These are phyloP conservation scores for Pichia cephalocereana DNA, from an alignment of 805 yeast genomes.

Conservation along the genomic window DNA sequence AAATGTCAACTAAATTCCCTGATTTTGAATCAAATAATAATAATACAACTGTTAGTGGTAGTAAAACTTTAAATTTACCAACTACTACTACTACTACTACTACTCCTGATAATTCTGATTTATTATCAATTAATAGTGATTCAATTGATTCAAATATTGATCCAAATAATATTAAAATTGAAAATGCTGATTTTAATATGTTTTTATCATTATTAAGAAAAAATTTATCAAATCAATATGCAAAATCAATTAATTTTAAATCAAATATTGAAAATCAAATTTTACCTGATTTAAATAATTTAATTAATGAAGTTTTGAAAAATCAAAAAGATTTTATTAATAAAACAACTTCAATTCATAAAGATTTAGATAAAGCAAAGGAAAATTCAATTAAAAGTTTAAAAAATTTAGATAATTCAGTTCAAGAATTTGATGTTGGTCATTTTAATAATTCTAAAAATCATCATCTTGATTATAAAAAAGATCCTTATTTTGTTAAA, in stretches of 20 bases:
- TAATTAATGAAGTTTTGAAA: conserved; percentile 30
- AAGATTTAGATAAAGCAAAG: conserved; percentile 30
- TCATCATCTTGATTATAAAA: conserved; percentile 26
- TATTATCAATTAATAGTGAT: neutral
- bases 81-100: too few species aligned
- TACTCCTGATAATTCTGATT: neutral
- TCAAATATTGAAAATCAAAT: conserved; percentile 28
- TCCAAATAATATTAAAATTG: neutral
- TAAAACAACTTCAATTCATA: conserved; percentile 29
- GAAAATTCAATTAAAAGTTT: conserved; percentile 25
- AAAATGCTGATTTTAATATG: conserved; percentile 17
- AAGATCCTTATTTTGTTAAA: conserved; percentile 39
- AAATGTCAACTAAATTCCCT: conserved; percentile 16
- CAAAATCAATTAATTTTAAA: conserved; percentile 31
- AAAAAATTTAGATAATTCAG: conserved; percentile 15
- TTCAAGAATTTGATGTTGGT: conserved; percentile 14
- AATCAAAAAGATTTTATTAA: conserved; percentile 33
- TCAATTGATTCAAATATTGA: conserved; percentile 3
- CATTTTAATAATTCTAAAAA: neutral
- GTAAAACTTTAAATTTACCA: conserved; percentile 8
- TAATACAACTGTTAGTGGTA: conserved; percentile 17
- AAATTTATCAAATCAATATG: conserved; percentile 25
- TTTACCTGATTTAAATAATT: conserved; percentile 34
- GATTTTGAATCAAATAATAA: conserved; percentile 22
- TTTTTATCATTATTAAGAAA: conserved; percentile 20